Conservation (phyloP, 1,284 basidiomycete genomes). For the Trichosporon sp. region DNA sequence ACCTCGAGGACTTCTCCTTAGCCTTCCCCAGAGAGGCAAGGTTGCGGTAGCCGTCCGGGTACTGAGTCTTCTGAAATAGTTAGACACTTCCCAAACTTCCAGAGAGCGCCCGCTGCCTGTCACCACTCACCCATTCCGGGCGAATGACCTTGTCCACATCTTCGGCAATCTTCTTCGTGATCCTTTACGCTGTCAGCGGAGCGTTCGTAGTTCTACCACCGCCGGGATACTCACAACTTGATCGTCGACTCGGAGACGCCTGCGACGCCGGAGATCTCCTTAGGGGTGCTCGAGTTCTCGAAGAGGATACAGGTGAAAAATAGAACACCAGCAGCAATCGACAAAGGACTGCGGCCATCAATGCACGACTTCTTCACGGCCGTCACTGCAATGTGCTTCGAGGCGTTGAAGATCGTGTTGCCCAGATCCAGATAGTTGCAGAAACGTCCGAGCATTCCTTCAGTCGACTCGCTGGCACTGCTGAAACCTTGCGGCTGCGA, state of each 20-base stretch:
- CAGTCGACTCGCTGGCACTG: conserved; percentile 64
- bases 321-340: conserved; percentile 93
- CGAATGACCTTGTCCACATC: conserved; percentile 47
- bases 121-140: conserved; percentile 52
- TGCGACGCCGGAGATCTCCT: conserved; percentile 89
- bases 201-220: too few relatives aligned
- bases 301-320: conserved; percentile 87
- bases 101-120: too few relatives aligned
- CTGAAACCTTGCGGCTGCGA: conserved; percentile 31
- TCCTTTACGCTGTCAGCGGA: conserved; percentile 46
- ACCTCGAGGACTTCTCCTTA: conserved; percentile 22
- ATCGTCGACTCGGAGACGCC: conserved; percentile 98
- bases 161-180: conserved; percentile 48
- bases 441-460: conserved; percentile 88
- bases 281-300: conserved; percentile 71
- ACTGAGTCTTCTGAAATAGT: neutral
- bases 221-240: conserved; percentile 62
- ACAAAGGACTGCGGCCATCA: conserved; percentile 90
- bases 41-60: conserved; percentile 5
- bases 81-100: neutral
- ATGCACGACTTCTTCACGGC: conserved; percentile 84
- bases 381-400: conserved; percentile 78
- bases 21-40: conserved; percentile 25
- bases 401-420: conserved; percentile 60
- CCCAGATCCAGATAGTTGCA: conserved; percentile 71